phyloP scores from a whole-genome alignment of 2,329 filamentous ascomycete species.

The Podosphaera leucotricha region DNA sequence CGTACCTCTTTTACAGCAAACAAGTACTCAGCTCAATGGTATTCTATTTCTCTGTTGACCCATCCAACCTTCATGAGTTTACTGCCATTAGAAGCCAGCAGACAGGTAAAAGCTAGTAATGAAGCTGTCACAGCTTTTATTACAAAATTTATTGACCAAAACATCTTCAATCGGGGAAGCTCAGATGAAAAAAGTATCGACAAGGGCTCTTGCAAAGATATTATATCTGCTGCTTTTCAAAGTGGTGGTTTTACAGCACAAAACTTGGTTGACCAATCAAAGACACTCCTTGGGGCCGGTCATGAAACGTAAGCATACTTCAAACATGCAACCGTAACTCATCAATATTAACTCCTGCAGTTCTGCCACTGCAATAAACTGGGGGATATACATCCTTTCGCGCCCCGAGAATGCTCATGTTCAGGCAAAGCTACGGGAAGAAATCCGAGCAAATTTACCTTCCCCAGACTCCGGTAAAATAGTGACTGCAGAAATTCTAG shows the following conservation, averaged over 20 bases:
- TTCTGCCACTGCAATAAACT: conserved; percentile 43
- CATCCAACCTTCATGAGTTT: conserved; percentile 25
- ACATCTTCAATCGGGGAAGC: conserved; percentile 19
- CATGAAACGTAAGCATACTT: conserved; percentile 34
- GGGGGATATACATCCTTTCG: conserved; percentile 42
- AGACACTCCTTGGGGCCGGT: conserved; percentile 64
- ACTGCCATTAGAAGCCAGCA: conserved; percentile 33
- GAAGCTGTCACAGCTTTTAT: conserved; percentile 29
- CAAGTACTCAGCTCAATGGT: conserved; percentile 21
- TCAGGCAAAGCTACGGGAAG: conserved; percentile 39
- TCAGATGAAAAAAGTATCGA: conserved; percentile 27
- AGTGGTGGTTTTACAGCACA: conserved; percentile 52
- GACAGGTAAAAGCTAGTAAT: conserved; percentile 36
- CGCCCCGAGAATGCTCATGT: conserved; percentile 29
- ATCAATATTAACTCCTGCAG: neutral
- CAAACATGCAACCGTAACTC: conserved; percentile 19
- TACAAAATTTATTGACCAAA: conserved; percentile 26
- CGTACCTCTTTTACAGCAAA: conserved; percentile 21
- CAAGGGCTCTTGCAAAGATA: conserved; percentile 33
- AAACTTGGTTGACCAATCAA: conserved; percentile 58
- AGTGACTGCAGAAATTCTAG: conserved; percentile 32
- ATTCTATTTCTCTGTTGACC: conserved; percentile 16
- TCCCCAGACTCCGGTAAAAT: conserved; percentile 19
- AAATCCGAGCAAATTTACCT: conserved; percentile 39
- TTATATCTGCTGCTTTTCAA: conserved; percentile 56